phyloP scores from a whole-genome alignment of 176 grass and related monocot genomes.

The Tillandsia leiboldiana region DNA sequence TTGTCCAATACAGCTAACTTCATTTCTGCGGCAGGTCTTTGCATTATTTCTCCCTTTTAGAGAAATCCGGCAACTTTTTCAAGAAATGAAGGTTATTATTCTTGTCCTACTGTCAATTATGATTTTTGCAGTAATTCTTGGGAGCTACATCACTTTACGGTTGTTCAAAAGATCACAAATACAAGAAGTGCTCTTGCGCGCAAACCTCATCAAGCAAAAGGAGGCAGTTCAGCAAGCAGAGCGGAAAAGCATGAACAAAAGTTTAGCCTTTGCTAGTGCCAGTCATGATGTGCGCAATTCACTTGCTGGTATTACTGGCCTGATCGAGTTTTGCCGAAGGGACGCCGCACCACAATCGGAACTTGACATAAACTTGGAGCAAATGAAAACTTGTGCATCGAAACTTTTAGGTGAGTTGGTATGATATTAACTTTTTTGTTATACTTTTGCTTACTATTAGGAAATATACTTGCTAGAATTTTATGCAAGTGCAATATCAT shows the following conservation, averaged over 20 bases:
- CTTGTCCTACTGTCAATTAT: neutral
- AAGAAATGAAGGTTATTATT: neutral
- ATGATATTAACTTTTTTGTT: neutral
- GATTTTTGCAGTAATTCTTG: slow-evolving; percentile 2
- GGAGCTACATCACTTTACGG: neutral
- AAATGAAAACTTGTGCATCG: slow-evolving; percentile 35
- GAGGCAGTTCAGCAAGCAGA: slow-evolving; percentile 64
- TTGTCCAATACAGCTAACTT: neutral
- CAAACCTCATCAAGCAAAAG: slow-evolving; percentile 42
- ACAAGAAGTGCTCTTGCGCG: slow-evolving; percentile 29
- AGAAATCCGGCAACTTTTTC: neutral
- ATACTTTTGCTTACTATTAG: neutral
- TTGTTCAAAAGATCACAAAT: slow-evolving; percentile 6
- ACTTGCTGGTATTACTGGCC: slow-evolving; percentile 29
- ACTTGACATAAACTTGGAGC: slow-evolving; percentile 31
- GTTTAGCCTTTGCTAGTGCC: slow-evolving; percentile 52
- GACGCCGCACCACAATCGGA: slow-evolving; percentile 22
- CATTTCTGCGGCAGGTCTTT: neutral
- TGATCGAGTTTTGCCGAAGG: slow-evolving; percentile 31
- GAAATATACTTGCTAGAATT: neutral
- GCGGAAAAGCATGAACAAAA: slow-evolving; percentile 89
- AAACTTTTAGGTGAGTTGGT: slow-evolving; percentile 58
- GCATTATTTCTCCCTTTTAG: neutral
- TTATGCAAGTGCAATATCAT: neutral
- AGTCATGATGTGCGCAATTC: slow-evolving; percentile 64